Evolutionary conservation across 306 rosid genomes (phyloP), one percentile per base, ranked within the genome.

Genomic region (Acacia confusa): DNA sequence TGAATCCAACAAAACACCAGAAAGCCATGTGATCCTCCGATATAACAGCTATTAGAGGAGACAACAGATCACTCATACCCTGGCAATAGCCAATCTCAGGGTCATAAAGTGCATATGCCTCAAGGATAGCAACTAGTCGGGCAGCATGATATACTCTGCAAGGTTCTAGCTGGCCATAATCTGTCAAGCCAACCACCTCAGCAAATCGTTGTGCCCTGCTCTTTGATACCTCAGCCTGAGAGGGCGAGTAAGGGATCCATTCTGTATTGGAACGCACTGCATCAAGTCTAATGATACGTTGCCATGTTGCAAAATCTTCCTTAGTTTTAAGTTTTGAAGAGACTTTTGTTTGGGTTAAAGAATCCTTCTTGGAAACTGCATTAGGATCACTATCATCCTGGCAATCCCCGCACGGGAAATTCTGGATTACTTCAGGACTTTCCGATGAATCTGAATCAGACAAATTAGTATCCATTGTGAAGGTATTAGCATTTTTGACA

Each of bases 1-100:
- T 96, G 88, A 96, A 96, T 84, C 99, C 99, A 76, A 93, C 98
- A 82, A 96, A 93, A 86, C 99, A 96, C 99, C 99, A 96, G 92
- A 96, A 96, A 53, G 99, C 99, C 86, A 92, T 96, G 0, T 92
- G 92, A 88, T 96, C 99, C 76, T 96, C 99, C 0, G 92, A 74
- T 66, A 96, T 83, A 57, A 96, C 97, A 69, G 90, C 58, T 78
- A 91, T 77, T 78, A 96, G 92, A 53, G 99, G 99, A 70, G 99
- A 93, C 68, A 93, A 94, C 43, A 96, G 88, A 88, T 96, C 99
- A 34, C 99, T 96, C 99, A 96, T 96, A 24, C 99, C 99, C 85
- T 96, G 99, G 86, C 99, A 96, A 89, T 96, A 96, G 67, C 99
- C 98, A 81, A 96, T 96, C 89, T 96, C 99, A 57, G 98, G 93